Evolutionary conservation across 495 filamentous ascomycete species (phyloP), one percentile per base, ranked within the genome.

Genomic region (Penicillium coffeae): DNA sequence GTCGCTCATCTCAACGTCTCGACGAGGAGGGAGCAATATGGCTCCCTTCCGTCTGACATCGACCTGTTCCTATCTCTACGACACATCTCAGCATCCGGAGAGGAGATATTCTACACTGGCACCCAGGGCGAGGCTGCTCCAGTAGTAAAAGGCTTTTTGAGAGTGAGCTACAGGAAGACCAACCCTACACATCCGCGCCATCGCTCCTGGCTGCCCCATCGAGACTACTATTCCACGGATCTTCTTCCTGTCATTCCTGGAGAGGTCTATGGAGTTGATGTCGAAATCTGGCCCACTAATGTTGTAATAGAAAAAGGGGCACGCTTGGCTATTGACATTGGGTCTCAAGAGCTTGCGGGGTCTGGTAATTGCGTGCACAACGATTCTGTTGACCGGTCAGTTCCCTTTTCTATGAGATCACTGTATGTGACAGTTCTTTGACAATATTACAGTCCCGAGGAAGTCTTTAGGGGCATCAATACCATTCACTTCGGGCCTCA

Each of bases 211-310:
- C 53, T 85, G 14, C 83, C 84, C 13, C 66, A 81, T 45, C 74
- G 83, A 6, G 70, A 84, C n/a, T 86, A 86, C 52, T 64, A 72
- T 47, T 78, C 72, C 13, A 77, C 62, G 0, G 83, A 85, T 45
- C 75, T 78, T 3, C 70, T 71, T 25, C 69, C 70, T 12, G 78
- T 86, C 0, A 68, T 76, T 20, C 65, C 72, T 0, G 76, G 75
- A 0, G 74, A 80, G 48, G 72, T 86, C 3, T 86, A 87, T 48
- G 58, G 59, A 0, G 80, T 86, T 0, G 83, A 85, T 52, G 71
- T 87, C 8, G 84, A 87, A 66, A 58, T 86, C 3, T 86, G 83
- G 84, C 84, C 84, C 13, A 86, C 81, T 0, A 84, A 84, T 58
- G 79, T 84, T 0, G 72, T 87, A 4, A 73, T 84, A 12, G 74